Base-by-base conservation (phyloP, 495 filamentous ascomycete genomes). In the Tuber aestivum region DNA sequence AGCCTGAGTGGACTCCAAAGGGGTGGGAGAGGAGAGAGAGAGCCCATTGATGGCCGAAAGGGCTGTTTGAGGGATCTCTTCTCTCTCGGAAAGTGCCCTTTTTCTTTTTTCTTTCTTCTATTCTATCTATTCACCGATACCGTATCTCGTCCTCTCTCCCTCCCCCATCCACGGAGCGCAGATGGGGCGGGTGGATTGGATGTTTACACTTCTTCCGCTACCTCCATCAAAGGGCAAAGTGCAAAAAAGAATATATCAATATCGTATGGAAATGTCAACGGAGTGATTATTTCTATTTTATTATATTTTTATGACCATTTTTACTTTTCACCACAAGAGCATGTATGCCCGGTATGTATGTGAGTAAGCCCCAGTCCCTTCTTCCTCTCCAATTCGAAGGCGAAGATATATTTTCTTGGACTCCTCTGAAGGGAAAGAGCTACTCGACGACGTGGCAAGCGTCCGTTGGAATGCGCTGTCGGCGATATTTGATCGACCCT, bases 361-460 rank as follows among this genome's bases (percentile, higher is more conserved):
- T 50, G n/a, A n/a, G 48, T 61, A 61, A 61, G 56, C n/a, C 18
- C 32, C 32, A 35, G 56, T 7, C 35, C 56, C 27, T 18, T 65
- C 56, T 65, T 35, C 56, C 56, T 65, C 16, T 65, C 27, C 35
- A 27, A 65, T 65, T 65, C 56, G 56, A 18, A n/a, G 56, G 50
- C 2, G n/a, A 27, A 61, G 56, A 65, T 18, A 20, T 65, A 18
- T 65, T 65, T 65, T 65, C 12, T 35, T 65, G 27, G 56, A 65
- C 35, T 65, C 56, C 56, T 35, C 56, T 35, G 56, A 65, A 65
- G 14, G 56, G 56, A 65, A 65, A 35, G 27, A 65, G 27, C 32
- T 35, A 65, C 56, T 65, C 56, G 80, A 77, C 80, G 80, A 82
- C 80, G 80, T 82, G 80, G 80, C 80, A 82, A 77, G 80, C 80